Percentiles rank a stretch among this genome's conserved stretches.
Conservation (phyloP, 495 filamentous ascomycete genomes). For the Tuber borchii region DNA sequence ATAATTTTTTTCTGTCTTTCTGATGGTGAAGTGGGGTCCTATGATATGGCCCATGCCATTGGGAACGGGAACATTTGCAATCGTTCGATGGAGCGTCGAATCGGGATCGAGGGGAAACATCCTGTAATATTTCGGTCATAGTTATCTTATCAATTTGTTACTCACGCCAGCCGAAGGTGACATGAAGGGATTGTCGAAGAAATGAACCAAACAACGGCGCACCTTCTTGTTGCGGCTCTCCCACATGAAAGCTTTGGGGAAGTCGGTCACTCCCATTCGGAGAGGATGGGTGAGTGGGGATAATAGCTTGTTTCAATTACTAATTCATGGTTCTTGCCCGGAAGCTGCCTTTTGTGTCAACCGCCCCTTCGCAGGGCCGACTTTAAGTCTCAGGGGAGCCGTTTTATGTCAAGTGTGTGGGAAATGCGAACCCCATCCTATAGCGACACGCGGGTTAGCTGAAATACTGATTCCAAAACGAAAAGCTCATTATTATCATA, state of each 20-base stretch:
- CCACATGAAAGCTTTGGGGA: conserved; percentile 46
- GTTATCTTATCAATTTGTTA: conserved; percentile 23
- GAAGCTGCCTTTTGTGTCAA: conserved; percentile 74
- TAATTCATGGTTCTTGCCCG: conserved; percentile 92
- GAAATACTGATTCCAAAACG: neutral
- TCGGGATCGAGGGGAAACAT: conserved; percentile 59
- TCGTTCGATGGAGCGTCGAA: conserved; percentile 54
- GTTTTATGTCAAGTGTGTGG: conserved; percentile 30
- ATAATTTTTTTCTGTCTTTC: neutral
- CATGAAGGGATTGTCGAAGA: conserved; percentile 1
- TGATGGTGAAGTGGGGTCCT: conserved; percentile 22
- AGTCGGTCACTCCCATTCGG: conserved; percentile 31
- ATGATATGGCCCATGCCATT: conserved; percentile 76
- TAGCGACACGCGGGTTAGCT: conserved; percentile 18
- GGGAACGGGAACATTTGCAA: conserved; percentile 66
- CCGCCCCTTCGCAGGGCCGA: conserved; percentile 72
- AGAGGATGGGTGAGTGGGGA: conserved; percentile 19
- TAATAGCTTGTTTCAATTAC: conserved; percentile 43
- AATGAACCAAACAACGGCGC: conserved; percentile 28
- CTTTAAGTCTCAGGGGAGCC: conserved; percentile 39
- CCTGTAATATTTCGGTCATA: conserved; percentile 43
- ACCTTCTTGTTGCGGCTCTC: conserved; percentile 52
- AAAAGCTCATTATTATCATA: neutral
- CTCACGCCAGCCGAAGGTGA: conserved; percentile 32
- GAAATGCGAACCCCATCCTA: conserved; percentile 50